Evolutionary conservation across 495 filamentous ascomycete genomes (phyloP).

Genomic region (Aspergillus funiculosus): DNA sequence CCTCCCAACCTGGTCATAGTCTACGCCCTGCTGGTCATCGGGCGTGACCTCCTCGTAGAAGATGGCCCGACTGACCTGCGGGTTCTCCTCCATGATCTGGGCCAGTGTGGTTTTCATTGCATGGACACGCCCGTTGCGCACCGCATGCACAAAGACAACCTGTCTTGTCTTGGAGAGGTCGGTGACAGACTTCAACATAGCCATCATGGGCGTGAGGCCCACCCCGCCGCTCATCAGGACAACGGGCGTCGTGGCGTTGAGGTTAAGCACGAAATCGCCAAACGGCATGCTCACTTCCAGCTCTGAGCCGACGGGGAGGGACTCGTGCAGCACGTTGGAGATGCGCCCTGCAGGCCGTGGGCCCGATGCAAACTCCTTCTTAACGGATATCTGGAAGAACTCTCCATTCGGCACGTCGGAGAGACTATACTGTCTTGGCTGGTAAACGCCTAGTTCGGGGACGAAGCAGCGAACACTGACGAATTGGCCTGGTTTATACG

Average conservation of each 20-base stretch:
- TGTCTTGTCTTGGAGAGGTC: constrained; percentile 17
- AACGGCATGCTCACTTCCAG: constrained; percentile 54
- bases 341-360: constrained; percentile 43
- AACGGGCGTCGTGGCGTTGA: constrained; percentile 28
- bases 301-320: constrained; percentile 45
- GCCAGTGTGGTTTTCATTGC: constrained; percentile 49
- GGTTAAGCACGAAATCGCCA: constrained; percentile 57
- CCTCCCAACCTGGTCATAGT: constrained; percentile 47
- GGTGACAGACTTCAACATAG: constrained; percentile 48
- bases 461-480: constrained; percentile 50
- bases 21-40: constrained; percentile 41
- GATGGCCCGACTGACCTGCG: constrained; percentile 12
- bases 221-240: constrained; percentile 60
- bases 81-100: constrained; percentile 24
- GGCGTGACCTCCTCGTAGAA: constrained; percentile 22
- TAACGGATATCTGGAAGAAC: constrained; percentile 59
- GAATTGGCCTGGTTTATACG: constrained; percentile 58
- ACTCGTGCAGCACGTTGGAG: constrained; percentile 54
- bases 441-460: constrained; percentile 48
- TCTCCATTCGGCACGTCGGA: constrained; percentile 46
- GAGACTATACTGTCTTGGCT: constrained; percentile 59
- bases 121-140: constrained; percentile 30
- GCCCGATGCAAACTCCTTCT: constrained; percentile 45
- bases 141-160: constrained; percentile 26
- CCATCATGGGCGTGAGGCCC: constrained; percentile 56